Evolutionary conservation across 2,329 filamentous ascomycete genomes (phyloP).

Genomic region (Teratosphaeria gauchensis): DNA sequence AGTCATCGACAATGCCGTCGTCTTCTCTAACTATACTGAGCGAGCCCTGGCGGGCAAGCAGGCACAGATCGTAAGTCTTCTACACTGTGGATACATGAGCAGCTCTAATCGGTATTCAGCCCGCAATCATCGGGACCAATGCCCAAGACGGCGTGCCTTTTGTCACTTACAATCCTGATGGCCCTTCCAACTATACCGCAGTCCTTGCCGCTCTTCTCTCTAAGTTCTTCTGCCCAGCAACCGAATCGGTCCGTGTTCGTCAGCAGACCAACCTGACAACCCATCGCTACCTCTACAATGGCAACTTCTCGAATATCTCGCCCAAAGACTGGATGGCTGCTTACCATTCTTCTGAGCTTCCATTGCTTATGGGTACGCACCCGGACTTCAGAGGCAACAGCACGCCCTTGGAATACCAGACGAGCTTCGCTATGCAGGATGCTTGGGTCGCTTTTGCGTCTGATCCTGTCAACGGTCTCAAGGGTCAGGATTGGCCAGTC

Average conservation of each 20-base stretch:
- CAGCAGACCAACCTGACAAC: conserved; percentile 19
- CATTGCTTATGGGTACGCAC: conserved; percentile 33
- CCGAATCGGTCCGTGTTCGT: conserved; percentile 20
- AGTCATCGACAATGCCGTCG: conserved; percentile 8
- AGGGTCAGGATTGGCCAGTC: conserved; percentile 9
- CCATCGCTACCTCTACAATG: conserved; percentile 30
- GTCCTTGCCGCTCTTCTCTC: conserved; percentile 16
- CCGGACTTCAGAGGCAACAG: conserved; percentile 10
- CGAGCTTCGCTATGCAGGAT: conserved; percentile 24
- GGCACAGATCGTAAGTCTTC: conserved; percentile 1
- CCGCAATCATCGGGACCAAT: conserved; percentile 24
- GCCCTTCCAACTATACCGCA: conserved; percentile 4
- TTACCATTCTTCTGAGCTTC: conserved; percentile 32
- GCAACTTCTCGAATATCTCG: conserved; percentile 34
- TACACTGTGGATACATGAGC: not conserved
- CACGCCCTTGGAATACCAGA: conserved; percentile 16
- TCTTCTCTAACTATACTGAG: conserved; percentile 28
- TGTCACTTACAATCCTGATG: conserved; percentile 15
- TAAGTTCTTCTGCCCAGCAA: conserved; percentile 24
- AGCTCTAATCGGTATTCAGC: conserved; percentile 16
- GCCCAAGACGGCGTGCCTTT: conserved; percentile 25
- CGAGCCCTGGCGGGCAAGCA: conserved; percentile 20
- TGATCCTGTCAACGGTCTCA: conserved; percentile 24
- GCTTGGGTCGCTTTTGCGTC: conserved; percentile 28
- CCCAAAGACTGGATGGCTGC: conserved; percentile 33